These are phyloP conservation scores for Ophiocordyceps camponoti-saundersi DNA, from an alignment of 2,329 filamentous ascomycete species.

Conservation along the genomic window DNA sequence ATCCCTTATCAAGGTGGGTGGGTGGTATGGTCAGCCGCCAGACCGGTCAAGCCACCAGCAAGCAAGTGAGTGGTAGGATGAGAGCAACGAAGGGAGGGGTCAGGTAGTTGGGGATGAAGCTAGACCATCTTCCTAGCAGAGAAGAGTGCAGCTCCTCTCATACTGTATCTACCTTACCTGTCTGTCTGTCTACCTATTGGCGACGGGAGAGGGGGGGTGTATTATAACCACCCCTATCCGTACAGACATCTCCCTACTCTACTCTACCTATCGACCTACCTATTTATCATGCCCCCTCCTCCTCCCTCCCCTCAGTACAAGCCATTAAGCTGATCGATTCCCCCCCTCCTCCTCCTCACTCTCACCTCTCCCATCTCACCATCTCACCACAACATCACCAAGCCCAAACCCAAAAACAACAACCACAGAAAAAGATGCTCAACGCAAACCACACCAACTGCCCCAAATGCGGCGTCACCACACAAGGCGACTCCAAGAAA, in stretches of 20 bases:
- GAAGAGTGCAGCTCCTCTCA: background rate
- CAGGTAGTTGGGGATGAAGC: too few species aligned
- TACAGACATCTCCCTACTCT: too few species aligned
- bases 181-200: background rate
- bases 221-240: too few species aligned
- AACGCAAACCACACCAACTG: slow-evolving; percentile 24
- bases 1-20: too few species aligned
- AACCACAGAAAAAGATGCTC: slow-evolving; percentile 5
- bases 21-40: too few species aligned
- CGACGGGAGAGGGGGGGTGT: too few species aligned
- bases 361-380: background rate
- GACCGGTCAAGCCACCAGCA: too few species aligned
- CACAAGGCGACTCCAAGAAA: slow-evolving; percentile 29
- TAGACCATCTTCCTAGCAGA: background rate
- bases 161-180: background rate
- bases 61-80: too few species aligned
- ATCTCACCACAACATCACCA: background rate
- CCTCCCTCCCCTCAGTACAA: background rate
- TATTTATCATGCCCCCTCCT: background rate
- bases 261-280: background rate
- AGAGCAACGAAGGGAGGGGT: too few species aligned
- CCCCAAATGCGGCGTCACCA: slow-evolving; percentile 38
- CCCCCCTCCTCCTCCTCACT: background rate
- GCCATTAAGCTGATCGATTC: background rate
- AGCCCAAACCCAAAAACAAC: background rate